Percentiles rank a stretch among this genome's conserved stretches.
Conservation (phyloP, 805 yeast genomes). For the Blastobotrys mokoenaii region DNA sequence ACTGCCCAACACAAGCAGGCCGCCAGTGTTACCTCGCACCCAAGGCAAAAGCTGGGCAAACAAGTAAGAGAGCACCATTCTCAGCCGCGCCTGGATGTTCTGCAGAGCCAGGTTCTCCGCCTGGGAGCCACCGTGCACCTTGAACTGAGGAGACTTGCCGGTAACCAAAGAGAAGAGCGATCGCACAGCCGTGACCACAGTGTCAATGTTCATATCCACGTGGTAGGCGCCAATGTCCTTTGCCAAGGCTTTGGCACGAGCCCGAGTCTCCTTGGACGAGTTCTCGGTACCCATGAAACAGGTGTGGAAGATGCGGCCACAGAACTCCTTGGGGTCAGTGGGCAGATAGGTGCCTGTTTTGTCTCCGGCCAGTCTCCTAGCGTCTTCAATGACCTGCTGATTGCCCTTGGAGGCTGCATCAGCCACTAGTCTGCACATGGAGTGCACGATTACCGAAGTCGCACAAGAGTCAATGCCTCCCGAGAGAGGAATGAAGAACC, state of each 20-base stretch:
- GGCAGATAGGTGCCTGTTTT: slow-evolving; percentile 54
- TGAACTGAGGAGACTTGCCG: slow-evolving; percentile 80
- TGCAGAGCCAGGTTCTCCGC: slow-evolving; percentile 91
- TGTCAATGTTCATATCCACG: slow-evolving; percentile 86
- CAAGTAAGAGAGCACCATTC: slow-evolving; percentile 90
- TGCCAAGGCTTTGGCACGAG: slow-evolving; percentile 73
- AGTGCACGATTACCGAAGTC: slow-evolving; percentile 86
- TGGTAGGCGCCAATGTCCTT: slow-evolving; percentile 78
- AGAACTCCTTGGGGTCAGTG: slow-evolving; percentile 62
- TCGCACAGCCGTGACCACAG: slow-evolving; percentile 65
- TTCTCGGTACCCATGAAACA: slow-evolving; percentile 94
- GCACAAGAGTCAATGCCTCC: slow-evolving; percentile 99
- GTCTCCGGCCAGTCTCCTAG: slow-evolving; percentile 49
- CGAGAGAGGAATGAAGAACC: slow-evolving; percentile 85
- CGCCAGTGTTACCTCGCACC: slow-evolving; percentile 74
- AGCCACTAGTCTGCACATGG: slow-evolving; percentile 85
- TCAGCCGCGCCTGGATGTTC: slow-evolving; percentile 89
- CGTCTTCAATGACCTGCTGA: slow-evolving; percentile 68
- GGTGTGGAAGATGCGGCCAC: slow-evolving; percentile 72
- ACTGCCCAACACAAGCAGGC: slow-evolving; percentile 84
- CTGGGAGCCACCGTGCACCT: slow-evolving; percentile 87
- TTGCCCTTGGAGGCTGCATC: slow-evolving; percentile 62
- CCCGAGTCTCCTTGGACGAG: slow-evolving; percentile 80
- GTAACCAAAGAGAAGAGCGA: slow-evolving; percentile 79
- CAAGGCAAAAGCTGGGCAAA: slow-evolving; percentile 95